A percentile compares a stretch with the other conserved stretches of the same genome.
These are phyloP conservation scores for Plasmodium adleri DNA, from an alignment of 169 alveolate species.

Conservation along the genomic window DNA sequence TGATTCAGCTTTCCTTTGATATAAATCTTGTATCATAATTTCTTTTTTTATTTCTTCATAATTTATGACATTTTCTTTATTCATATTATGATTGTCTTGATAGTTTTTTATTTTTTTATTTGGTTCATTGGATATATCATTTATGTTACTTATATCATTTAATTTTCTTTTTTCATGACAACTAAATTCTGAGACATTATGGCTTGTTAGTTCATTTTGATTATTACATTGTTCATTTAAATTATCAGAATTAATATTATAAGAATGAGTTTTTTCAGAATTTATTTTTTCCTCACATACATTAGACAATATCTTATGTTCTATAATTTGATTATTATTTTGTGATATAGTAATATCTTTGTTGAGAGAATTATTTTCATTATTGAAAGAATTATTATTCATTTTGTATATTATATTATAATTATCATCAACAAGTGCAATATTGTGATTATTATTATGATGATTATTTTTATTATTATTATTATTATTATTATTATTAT, in stretches of 20 bases:
- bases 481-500: background rate
- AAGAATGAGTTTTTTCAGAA: too few species aligned
- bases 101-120: slow-evolving; percentile 3
- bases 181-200: background rate
- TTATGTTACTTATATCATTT: background rate
- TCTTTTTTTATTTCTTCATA: slow-evolving; percentile 7
- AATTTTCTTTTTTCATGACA: background rate
- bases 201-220: background rate
- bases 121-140: too few species aligned
- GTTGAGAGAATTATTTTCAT: too few species aligned
- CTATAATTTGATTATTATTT: too few species aligned
- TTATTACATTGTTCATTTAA: background rate
- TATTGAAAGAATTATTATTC: too few species aligned
- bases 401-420: too few species aligned
- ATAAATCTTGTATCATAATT: slow-evolving; percentile 23
- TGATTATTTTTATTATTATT: background rate
- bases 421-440: background rate
- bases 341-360: too few species aligned
- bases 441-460: background rate
- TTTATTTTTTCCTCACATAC: background rate
- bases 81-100: background rate
- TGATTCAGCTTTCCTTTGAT: slow-evolving; percentile 39
- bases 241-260: background rate
- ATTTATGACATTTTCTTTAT: background rate
- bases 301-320: too few species aligned